Conservation (phyloP, 2,329 filamentous ascomycete genomes). For the Xylaria sp. region DNA sequence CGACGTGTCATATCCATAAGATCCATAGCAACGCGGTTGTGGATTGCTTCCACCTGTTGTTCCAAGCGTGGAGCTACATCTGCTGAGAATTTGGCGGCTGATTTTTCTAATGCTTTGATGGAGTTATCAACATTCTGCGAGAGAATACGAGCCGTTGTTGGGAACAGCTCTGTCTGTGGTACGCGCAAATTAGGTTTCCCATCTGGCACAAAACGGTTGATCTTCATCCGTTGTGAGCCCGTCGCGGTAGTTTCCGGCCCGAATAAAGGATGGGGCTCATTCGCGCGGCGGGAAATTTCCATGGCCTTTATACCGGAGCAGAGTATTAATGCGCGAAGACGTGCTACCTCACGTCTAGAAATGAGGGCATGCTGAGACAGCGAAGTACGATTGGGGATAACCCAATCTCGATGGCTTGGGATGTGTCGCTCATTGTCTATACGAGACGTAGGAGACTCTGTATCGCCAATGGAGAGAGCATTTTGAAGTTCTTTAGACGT, state of each 20-base stretch:
- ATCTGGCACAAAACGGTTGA: slow-evolving; percentile 55
- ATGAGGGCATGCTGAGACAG: slow-evolving; percentile 57
- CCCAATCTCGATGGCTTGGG: slow-evolving; percentile 57
- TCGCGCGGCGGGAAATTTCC: slow-evolving; percentile 77
- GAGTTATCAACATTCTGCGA: slow-evolving; percentile 59
- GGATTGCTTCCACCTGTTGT: slow-evolving; percentile 59
- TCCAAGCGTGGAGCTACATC: slow-evolving; percentile 67
- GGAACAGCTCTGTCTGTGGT: slow-evolving; percentile 60
- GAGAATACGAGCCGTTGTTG: slow-evolving; percentile 64
- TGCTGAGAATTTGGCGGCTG: slow-evolving; percentile 68
- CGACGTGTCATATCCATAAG: slow-evolving; percentile 71
- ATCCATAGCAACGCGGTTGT: slow-evolving; percentile 62
- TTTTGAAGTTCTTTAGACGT: slow-evolving; percentile 54
- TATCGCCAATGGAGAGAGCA: slow-evolving; percentile 46
- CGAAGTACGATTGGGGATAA: slow-evolving; percentile 59
- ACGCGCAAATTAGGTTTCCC: slow-evolving; percentile 51
- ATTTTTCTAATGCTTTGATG: slow-evolving; percentile 66
- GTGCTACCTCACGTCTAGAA: slow-evolving; percentile 79
- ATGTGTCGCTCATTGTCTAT: slow-evolving; percentile 29
- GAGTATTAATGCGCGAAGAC: slow-evolving; percentile 80
- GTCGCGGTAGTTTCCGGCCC: slow-evolving; percentile 43
- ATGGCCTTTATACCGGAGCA: slow-evolving; percentile 90
- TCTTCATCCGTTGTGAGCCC: slow-evolving; percentile 56
- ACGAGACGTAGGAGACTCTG: slow-evolving; percentile 22
- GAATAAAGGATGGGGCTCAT: slow-evolving; percentile 58